Conservation (phyloP, 495 filamentous ascomycete species). For the Pyrenula aspistea region DNA sequence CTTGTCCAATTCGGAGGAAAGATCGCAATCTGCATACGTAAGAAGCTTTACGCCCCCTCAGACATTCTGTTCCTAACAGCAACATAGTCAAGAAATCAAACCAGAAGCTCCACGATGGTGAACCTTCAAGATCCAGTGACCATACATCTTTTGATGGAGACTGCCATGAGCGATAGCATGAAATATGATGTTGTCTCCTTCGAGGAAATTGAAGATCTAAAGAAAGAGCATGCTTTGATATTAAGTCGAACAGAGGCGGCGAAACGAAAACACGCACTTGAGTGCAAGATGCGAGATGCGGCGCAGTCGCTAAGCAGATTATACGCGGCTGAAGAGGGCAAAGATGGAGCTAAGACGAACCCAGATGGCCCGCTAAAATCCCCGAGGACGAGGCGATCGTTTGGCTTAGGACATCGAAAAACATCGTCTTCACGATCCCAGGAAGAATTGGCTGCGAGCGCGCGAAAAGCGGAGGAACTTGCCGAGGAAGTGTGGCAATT, state of each 20-base stretch:
- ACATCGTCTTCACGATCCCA: slow-evolving; percentile 43
- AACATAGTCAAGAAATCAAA: slow-evolving; percentile 7
- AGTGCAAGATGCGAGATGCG: slow-evolving; percentile 88
- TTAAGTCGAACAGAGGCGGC: slow-evolving; percentile 65
- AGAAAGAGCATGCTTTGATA: slow-evolving; percentile 66
- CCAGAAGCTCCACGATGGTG: slow-evolving; percentile 28
- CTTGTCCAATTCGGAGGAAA: not conserved
- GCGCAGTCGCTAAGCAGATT: slow-evolving; percentile 73
- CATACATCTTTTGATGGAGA: slow-evolving; percentile 87
- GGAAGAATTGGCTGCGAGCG: slow-evolving; percentile 60
- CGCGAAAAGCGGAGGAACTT: slow-evolving; percentile 75
- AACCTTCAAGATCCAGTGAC: slow-evolving; percentile 44
- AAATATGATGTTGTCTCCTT: slow-evolving; percentile 75
- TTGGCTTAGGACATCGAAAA: slow-evolving; percentile 11
- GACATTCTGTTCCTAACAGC: slow-evolving; percentile 6
- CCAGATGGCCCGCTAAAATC: slow-evolving; percentile 16
- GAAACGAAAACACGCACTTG: slow-evolving; percentile 72
- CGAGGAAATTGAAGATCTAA: slow-evolving; percentile 81
- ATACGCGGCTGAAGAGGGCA: slow-evolving; percentile 43
- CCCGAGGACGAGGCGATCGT: slow-evolving; percentile 40
- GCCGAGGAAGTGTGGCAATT: slow-evolving; percentile 65
- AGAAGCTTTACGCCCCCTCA: not conserved
- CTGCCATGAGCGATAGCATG: slow-evolving; percentile 76
- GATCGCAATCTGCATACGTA: not conserved
- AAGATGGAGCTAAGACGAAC: slow-evolving; percentile 22